Evolutionary conservation across 257 asterid genomes (phyloP).

Genomic region (Solanum paucissectum): DNA sequence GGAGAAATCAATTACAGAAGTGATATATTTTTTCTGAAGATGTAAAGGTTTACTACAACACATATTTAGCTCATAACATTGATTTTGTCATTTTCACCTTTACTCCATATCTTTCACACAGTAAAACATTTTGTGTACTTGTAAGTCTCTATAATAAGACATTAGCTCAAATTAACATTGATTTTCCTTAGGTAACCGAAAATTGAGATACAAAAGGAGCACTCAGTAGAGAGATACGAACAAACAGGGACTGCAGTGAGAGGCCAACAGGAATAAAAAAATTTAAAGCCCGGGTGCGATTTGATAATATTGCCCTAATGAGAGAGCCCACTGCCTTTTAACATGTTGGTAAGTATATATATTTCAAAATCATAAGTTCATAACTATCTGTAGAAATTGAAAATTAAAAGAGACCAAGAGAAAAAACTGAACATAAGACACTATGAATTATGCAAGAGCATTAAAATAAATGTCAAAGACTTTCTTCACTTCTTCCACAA

Average conservation of each 20-base stretch:
- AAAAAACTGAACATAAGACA: neutral
- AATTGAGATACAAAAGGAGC: neutral
- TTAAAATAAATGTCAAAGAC: neutral
- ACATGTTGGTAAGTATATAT: neutral
- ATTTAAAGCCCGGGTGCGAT: neutral
- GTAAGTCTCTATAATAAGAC: neutral
- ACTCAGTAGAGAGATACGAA: neutral
- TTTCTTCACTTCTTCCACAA: neutral
- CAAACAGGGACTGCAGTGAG: neutral
- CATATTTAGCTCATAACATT: neutral
- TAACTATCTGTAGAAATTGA: neutral
- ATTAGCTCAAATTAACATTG: neutral
- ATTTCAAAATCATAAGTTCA: neutral
- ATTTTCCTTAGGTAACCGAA: neutral
- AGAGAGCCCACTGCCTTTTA: neutral
- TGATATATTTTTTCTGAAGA: neutral
- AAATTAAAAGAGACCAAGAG: neutral
- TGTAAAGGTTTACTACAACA: neutral
- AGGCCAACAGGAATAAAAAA: neutral
- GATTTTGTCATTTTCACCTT: neutral
- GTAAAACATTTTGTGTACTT: neutral
- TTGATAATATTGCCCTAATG: neutral
- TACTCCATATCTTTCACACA: neutral
- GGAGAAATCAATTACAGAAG: neutral
- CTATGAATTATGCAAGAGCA: neutral